Conservation (phyloP, 768 basidiomycete species). For the Leccinum subgranulosum region DNA sequence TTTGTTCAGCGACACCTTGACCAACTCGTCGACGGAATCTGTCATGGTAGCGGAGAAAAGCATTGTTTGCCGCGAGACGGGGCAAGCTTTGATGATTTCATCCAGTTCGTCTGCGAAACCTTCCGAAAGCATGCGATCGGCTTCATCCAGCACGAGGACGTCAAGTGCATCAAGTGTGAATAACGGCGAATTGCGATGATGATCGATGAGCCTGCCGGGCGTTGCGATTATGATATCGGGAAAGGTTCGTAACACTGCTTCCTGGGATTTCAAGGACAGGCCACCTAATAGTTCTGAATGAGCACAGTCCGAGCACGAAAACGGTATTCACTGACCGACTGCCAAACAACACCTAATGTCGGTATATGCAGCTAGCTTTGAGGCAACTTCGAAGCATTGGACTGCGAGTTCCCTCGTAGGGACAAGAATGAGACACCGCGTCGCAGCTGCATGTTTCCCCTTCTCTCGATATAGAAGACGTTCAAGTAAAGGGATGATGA, state of each 20-base stretch:
- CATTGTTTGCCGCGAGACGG: conserved; percentile 91
- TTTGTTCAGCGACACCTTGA: conserved; percentile 88
- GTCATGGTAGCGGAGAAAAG: conserved; percentile 99
- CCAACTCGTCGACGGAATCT: conserved; percentile 90
- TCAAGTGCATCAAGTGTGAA: conserved; percentile 93
- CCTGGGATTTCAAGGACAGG: conserved; percentile 90
- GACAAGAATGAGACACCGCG: conserved; percentile 86
- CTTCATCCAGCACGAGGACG: conserved; percentile 93
- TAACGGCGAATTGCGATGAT: conserved; percentile 90
- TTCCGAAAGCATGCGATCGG: conserved; percentile 94
- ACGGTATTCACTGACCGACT: conserved; percentile 59
- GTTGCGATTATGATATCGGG: conserved; percentile 97
- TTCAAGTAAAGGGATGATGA: conserved; percentile 92
- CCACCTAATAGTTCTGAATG: conserved; percentile 56
- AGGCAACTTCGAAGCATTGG: conserved; percentile 92
- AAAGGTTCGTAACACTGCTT: conserved; percentile 74
- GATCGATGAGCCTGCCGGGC: conserved; percentile 96
- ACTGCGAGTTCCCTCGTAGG: conserved; percentile 96
- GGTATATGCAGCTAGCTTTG: conserved; percentile 78
- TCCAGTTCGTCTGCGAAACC: conserved; percentile 93
- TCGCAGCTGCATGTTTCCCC: conserved; percentile 80
- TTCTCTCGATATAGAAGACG: conserved; percentile 90
- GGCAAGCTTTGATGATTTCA: conserved; percentile 92
- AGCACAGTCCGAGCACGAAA: not conserved
- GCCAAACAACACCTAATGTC: conserved; percentile 90